Evolutionary conservation across 208 protist species (phyloP), one percentile per base, ranked within the genome.

Genomic region (Trypanosoma theileri): DNA sequence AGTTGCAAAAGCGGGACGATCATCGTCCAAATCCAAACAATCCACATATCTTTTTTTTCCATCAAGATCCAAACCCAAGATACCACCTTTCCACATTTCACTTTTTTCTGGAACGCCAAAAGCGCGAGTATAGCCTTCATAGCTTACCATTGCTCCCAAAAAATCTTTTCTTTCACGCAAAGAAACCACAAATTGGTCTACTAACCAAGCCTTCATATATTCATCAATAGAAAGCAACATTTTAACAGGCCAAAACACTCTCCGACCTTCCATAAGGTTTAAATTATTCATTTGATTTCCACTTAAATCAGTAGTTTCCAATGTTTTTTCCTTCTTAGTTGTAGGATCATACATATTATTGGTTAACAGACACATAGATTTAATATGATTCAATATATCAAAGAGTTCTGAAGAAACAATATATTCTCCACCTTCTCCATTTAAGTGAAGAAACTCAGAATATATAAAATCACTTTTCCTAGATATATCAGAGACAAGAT

Each of bases 161-260:
- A 66, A 35, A 19, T 2, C 14, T 28, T 59, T 53, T 19, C 44
- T 45, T 55, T 44, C 12, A 9, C 22, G 19, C 19, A 73, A 16
- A 45, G 10, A 3, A 56, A 48, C 0, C 21, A 60, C 14, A 51
- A 59, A 12, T 22, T 66, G 13, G 42, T 73, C 68, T n/a, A 73
- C 68, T 52, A 73, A 44, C 68, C 68, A 73, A 16, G 68, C 68
- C n/a, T 73, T 45, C 16, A 73, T 46, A 58, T 60, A 73, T 26
- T 22, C 14, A 24, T 52, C 58, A 60, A 73, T 10, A 44, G 31
- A 44, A 14, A 66, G 22, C n/a, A 28, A 45, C 22, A 73, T 57
- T 31, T n/a, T 59, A 9, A 54, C 52, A 41, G 68, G 68, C 48
- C 45, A 66, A 14, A 44, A 10, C 35, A 73, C 48, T 45, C n/a